phyloP scores from a whole-genome alignment of 768 basidiomycete genomes.

The Auricularia cornea region DNA sequence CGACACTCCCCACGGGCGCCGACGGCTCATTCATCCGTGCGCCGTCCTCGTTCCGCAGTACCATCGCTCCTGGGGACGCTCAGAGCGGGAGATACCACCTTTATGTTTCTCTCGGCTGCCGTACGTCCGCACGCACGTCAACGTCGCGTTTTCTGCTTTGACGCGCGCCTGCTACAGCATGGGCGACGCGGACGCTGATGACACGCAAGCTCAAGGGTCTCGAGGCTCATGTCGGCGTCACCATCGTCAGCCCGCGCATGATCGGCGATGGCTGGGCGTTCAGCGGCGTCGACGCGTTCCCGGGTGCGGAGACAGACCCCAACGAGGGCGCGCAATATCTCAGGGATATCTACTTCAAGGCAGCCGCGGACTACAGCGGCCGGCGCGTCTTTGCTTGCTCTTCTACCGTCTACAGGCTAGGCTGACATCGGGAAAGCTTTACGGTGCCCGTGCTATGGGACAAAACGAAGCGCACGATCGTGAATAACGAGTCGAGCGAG shows the following conservation, averaged over 20 bases:
- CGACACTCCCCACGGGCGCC: conserved; percentile 40
- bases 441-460: conserved; percentile 93
- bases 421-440: conserved; percentile 35
- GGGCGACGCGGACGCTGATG: conserved; percentile 31
- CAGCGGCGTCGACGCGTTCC: conserved; percentile 55
- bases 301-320: conserved; percentile 69
- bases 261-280: conserved; percentile 83
- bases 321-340: conserved; percentile 60
- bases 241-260: conserved; percentile 82
- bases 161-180: conserved; percentile 43
- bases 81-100: conserved; percentile 78
- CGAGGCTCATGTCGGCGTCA: conserved; percentile 73
- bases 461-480: conserved; percentile 75
- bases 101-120: conserved; percentile 82
- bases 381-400: conserved; percentile 33
- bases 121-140: conserved; percentile 25
- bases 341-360: conserved; percentile 78
- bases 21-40: conserved; percentile 39
- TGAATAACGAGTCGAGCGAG: conserved; percentile 94
- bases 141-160: too few species aligned
- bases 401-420: too few species aligned
- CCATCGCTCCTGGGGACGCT: conserved; percentile 40
- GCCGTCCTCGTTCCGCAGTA: conserved; percentile 43
- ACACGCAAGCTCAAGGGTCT: conserved; percentile 87
- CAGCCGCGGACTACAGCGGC: conserved; percentile 61